Evolutionary conservation across 1,139 yeast genomes (phyloP).

Genomic region (Pneumocystis sp.): DNA sequence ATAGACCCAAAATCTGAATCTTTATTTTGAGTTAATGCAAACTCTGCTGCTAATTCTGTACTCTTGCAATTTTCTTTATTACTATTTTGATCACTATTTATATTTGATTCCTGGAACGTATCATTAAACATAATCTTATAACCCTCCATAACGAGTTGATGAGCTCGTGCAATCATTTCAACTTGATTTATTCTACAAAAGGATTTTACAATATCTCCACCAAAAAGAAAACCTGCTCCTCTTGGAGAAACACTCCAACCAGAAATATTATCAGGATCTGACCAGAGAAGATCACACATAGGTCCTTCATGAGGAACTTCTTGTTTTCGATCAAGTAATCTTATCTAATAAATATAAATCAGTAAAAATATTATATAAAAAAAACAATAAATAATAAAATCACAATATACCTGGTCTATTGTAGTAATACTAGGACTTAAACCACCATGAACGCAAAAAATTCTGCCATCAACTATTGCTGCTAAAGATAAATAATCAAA

Average conservation of each 20-base stretch:
- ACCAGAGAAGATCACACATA: conserved; percentile 95
- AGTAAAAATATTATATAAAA: background rate
- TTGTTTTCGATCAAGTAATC: conserved; percentile 74
- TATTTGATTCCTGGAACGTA: background rate
- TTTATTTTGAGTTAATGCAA: conserved; percentile 3
- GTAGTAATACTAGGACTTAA: conserved; percentile 84
- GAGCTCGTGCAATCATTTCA: conserved; percentile 86
- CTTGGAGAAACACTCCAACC: conserved; percentile 92
- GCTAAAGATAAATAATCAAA: conserved; percentile 91
- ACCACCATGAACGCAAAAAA: conserved; percentile 95
- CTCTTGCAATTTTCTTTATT: conserved; percentile 4
- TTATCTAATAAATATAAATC: conserved; percentile 32
- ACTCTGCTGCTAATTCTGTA: conserved; percentile 6
- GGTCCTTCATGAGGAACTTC: conserved; percentile 99
- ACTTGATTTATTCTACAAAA: conserved; percentile 70
- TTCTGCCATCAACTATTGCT: conserved; percentile 68
- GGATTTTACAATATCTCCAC: conserved; percentile 71
- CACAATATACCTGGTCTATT: conserved; percentile 37
- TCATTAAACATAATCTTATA: conserved; percentile 57
- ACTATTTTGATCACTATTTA: conserved; percentile 1
- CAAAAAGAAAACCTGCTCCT: conserved; percentile 95
- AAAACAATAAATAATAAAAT: background rate
- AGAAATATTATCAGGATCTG: conserved; percentile 70
- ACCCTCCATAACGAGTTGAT: conserved; percentile 97
- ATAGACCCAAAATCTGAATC: conserved; percentile 37